Evolutionary conservation across 495 filamentous ascomycete genomes (phyloP).

Genomic region (Haplographium delicatum): DNA sequence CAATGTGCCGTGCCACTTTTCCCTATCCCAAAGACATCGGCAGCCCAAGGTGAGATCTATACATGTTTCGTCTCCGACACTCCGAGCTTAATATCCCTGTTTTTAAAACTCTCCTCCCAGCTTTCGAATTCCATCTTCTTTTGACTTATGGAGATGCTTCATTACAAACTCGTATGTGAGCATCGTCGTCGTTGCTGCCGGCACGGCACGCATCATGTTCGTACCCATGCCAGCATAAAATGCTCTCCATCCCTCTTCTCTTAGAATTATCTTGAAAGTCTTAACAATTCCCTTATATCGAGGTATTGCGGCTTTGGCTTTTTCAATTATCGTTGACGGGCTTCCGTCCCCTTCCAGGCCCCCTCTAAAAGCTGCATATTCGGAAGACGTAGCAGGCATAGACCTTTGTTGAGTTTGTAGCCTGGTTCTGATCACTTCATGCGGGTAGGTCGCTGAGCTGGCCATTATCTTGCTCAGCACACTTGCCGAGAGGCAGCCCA

Average conservation of each 20-base stretch:
- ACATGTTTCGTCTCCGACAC: too few species aligned
- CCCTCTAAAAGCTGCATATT: conserved; percentile 60
- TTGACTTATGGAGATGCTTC: conserved; percentile 39
- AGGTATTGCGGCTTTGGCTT: conserved; percentile 34
- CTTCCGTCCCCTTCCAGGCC: conserved; percentile 40
- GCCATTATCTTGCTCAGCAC: conserved; percentile 92
- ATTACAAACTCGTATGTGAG: conserved; percentile 91
- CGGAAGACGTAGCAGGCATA: conserved; percentile 43
- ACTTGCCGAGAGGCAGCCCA: conserved; percentile 80
- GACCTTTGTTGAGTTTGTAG: conserved; percentile 80
- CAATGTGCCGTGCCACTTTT: too few species aligned
- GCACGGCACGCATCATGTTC: conserved; percentile 93
- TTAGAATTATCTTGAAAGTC: conserved; percentile 76
- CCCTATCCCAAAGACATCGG: too few species aligned
- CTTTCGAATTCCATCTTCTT: conserved; percentile 20
- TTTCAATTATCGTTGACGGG: conserved; percentile 23
- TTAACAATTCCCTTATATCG: conserved; percentile 78
- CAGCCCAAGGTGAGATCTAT: too few species aligned
- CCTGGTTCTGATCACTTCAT: conserved; percentile 89
- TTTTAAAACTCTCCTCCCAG: too few species aligned
- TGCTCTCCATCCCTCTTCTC: conserved; percentile 91
- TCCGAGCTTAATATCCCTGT: too few species aligned
- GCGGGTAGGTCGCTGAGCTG: conserved; percentile 92
- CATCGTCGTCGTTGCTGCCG: conserved; percentile 94
- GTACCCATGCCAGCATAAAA: conserved; percentile 98